Percentiles rank a stretch among this genome's conserved stretches.
These are phyloP conservation scores for Yamadazyma kitorensis DNA, from an alignment of 805 yeast species.

Conservation along the genomic window DNA sequence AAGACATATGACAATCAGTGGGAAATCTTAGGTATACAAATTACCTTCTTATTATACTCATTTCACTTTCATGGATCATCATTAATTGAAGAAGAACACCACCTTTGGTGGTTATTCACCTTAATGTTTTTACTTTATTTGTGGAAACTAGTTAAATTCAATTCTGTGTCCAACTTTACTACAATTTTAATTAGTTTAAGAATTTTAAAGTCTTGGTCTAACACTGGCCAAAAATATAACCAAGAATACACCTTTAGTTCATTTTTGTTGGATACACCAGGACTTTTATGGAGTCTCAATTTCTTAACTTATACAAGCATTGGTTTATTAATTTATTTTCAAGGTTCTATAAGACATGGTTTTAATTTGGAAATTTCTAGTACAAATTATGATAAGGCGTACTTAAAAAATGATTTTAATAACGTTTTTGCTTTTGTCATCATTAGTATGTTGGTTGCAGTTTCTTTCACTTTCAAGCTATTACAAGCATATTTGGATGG, in stretches of 20 bases:
- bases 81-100: conserved; percentile 93
- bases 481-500: conserved; percentile 54
- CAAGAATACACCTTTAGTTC: conserved; percentile 37
- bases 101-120: conserved; percentile 77
- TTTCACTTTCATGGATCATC: conserved; percentile 78
- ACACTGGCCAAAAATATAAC: conserved; percentile 81
- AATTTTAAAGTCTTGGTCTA: conserved; percentile 77
- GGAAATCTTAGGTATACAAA: conserved; percentile 7
- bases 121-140: conserved; percentile 14
- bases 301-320: conserved; percentile 33
- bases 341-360: conserved; percentile 21
- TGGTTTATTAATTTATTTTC: conserved; percentile 18
- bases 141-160: conserved; percentile 2
- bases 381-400: conserved; percentile 25
- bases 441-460: conserved; percentile 43
- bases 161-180: conserved; percentile 11
- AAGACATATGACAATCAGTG: conserved; percentile 8
- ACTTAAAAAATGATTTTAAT: conserved; percentile 12
- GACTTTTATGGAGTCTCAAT: conserved; percentile 48
- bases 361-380: conserved; percentile 10
- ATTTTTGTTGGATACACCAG: conserved; percentile 31
- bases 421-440: conserved; percentile 35
- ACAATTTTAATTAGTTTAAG: conserved; percentile 42
- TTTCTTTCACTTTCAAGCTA: conserved; percentile 54
- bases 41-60: conserved; percentile 35